Conservation (phyloP, 306 rosid genomes). For the Canavalia gladiata region DNA sequence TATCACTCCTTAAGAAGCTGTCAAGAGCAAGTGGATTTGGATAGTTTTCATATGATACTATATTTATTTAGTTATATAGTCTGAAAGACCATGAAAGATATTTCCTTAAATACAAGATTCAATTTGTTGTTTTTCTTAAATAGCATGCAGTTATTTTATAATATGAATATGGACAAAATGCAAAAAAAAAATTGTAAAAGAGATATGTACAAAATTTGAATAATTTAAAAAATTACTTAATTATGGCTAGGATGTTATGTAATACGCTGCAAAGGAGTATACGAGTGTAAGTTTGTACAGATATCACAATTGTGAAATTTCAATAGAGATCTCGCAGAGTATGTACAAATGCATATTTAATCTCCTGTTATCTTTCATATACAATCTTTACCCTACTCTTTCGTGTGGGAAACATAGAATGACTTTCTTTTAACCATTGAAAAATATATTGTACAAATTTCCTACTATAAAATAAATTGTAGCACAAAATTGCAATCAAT, state of each 20-base stretch:
- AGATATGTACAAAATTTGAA: neutral
- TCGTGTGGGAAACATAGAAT: neutral
- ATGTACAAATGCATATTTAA: neutral
- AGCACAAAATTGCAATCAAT: constrained; percentile 30
- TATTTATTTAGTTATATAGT: too few relatives aligned
- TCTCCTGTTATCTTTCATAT: neutral
- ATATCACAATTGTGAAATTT: neutral
- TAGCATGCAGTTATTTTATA: too few relatives aligned
- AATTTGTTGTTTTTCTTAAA: too few relatives aligned
- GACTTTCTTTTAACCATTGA: neutral
- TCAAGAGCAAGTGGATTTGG: too few relatives aligned
- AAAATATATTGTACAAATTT: neutral
- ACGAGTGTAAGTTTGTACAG: neutral
- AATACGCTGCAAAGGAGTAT: neutral
- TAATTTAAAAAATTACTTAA: neutral
- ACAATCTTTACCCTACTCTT: neutral
- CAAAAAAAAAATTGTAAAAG: neutral
- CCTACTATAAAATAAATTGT: constrained; percentile 4
- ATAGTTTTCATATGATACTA: too few relatives aligned
- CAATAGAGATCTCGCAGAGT: neutral
- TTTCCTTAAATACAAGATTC: too few relatives aligned
- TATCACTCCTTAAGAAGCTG: too few relatives aligned
- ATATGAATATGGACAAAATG: neutral
- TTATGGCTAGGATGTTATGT: neutral
- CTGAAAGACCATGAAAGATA: too few relatives aligned